These are phyloP conservation scores for Colletotrichum limetticola DNA, from an alignment of 2,329 filamentous ascomycete genomes.

Conservation along the genomic window DNA sequence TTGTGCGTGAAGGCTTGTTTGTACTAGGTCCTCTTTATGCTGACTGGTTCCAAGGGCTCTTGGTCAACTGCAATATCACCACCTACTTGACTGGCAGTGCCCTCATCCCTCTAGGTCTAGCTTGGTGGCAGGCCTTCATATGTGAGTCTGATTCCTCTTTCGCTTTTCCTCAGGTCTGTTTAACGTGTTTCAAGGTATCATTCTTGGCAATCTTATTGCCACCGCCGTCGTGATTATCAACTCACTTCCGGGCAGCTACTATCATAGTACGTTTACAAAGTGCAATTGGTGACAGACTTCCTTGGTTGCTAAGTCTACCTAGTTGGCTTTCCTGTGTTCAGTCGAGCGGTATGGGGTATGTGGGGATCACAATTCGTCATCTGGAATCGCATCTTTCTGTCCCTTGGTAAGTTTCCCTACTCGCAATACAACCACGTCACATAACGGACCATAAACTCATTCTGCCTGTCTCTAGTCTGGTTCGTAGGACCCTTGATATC, in stretches of 20 bases:
- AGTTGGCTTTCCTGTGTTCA: constrained; percentile 47
- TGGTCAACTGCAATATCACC: constrained; percentile 57
- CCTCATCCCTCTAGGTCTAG: constrained; percentile 52
- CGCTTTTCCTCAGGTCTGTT: background rate
- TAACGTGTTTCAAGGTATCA: constrained; percentile 41
- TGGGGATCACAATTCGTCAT: constrained; percentile 40
- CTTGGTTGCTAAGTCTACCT: background rate
- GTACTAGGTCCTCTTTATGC: background rate
- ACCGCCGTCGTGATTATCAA: constrained; percentile 52
- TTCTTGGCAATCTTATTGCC: constrained; percentile 51
- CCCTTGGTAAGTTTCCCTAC: constrained; percentile 46
- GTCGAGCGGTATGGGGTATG: constrained; percentile 45
- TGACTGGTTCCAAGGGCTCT: constrained; percentile 47
- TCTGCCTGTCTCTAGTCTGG: constrained; percentile 38
- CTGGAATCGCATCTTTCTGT: constrained; percentile 53
- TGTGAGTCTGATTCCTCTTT: constrained; percentile 37
- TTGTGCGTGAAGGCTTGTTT: constrained; percentile 42
- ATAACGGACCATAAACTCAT: background rate
- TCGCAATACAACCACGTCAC: too few relatives aligned
- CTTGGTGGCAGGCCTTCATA: constrained; percentile 56
- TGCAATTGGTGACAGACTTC: too few relatives aligned
- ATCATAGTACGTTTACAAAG: constrained; percentile 47
- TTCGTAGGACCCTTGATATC: background rate
- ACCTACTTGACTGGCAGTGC: constrained; percentile 53
- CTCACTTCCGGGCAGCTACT: constrained; percentile 54